phyloP scores from a whole-genome alignment of 2,329 filamentous ascomycete genomes.

The Penicillium psychrosexuale region DNA sequence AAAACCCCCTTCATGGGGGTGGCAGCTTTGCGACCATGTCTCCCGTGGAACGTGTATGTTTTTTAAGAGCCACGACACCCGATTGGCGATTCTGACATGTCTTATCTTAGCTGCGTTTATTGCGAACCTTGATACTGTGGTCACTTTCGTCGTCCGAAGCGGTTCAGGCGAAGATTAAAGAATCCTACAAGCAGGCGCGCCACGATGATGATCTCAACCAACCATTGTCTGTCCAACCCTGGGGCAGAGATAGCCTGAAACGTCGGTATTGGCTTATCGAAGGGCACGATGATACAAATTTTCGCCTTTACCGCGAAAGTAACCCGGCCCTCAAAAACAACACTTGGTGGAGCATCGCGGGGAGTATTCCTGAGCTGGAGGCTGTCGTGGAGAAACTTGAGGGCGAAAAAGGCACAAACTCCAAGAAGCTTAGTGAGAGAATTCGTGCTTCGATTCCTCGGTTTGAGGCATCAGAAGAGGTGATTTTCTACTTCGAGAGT shows the following conservation, averaged over 20 bases:
- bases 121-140: constrained; percentile 84
- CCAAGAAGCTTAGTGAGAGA: constrained; percentile 71
- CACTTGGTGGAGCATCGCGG: constrained; percentile 91
- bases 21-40: constrained; percentile 79
- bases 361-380: constrained; percentile 81
- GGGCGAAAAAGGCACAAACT: constrained; percentile 76
- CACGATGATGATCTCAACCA: constrained; percentile 78
- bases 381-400: constrained; percentile 72
- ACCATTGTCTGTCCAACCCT: constrained; percentile 82
- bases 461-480: constrained; percentile 91
- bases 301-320: constrained; percentile 90
- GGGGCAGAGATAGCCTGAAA: constrained; percentile 86
- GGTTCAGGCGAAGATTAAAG: constrained; percentile 75
- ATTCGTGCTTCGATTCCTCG: constrained; percentile 78
- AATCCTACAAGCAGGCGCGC: constrained; percentile 82
- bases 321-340: constrained; percentile 72
- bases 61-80: constrained; percentile 1
- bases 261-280: constrained; percentile 92
- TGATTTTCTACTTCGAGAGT: constrained; percentile 41
- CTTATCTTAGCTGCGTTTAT: constrained; percentile 65
- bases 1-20: constrained; percentile 78
- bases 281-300: constrained; percentile 88
- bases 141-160: constrained; percentile 81
- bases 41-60: constrained; percentile 71
- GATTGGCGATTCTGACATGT: constrained; percentile 7